Base-by-base conservation (phyloP, 352 stramenopile genomes). In the Globisporangium uncinulatum region DNA sequence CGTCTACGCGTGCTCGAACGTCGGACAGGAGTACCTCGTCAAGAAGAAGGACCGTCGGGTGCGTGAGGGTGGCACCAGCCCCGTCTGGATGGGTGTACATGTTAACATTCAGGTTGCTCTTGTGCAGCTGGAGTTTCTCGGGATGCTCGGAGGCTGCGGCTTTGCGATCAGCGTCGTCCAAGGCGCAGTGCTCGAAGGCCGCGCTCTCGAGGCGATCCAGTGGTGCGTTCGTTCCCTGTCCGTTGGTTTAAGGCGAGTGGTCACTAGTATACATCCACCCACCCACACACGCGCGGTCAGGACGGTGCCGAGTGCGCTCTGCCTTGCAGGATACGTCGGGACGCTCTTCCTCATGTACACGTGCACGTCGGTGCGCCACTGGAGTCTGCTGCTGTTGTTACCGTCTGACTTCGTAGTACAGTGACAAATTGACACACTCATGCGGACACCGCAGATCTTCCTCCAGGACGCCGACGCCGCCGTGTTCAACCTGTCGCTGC, bases 401-500 rank as follows among this genome's bases (percentile, higher is more conserved):
- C 42, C 42, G 7, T 29, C 8, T 15, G 20, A 19, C 11, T 43
- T 39, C 5, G 6, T 13, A 29, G 2, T 29, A 29, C 1, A 4
- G 24, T 29, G 24, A 29, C 43, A 24, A 47, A 54, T 29, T 15
- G 15, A 47, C 19, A 11, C 49, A 21, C 41, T 14, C 0, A 1
- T 20, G 4, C 42, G 39, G 13, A n/a, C 13, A 17, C 13, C 56
- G 15, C 53, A 82, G 73, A 68, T 83, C 57, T 89, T 89, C 59
- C 74, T 89, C 52, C 81, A 86, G 32, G 76, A 79, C 11, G 86
- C 82, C 39, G 96, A 99, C 80, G 92, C 96, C 9, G 95, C 95
- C 10, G 70, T 98, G 29, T 95, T 99, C 65, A 99, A 99, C 75
- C 69, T 99, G 45, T 98, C 89, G 11, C 67, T 99, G 54, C 91